Percentiles rank a stretch among this genome's conserved stretches.
Evolutionary conservation across 768 basidiomycete species (phyloP).

Genomic region (Lactifluus piperatus): DNA sequence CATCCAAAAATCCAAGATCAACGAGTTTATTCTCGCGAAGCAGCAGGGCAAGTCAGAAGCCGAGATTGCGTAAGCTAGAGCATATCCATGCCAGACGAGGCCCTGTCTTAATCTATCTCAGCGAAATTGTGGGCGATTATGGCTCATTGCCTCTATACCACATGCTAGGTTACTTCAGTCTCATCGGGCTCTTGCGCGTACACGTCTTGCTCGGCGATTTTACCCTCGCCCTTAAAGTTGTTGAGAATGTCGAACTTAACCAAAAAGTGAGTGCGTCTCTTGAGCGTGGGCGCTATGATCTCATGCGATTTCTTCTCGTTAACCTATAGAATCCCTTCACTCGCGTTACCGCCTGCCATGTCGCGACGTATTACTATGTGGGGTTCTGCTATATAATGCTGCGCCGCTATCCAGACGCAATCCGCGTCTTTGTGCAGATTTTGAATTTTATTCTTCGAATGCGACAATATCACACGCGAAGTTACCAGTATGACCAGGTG

Average conservation of each 20-base stretch:
- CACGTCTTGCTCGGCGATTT: slow-evolving; percentile 95
- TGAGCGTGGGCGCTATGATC: not conserved
- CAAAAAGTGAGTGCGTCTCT: slow-evolving; percentile 49
- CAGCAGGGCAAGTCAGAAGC: slow-evolving; percentile 73
- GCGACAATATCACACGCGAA: slow-evolving; percentile 93
- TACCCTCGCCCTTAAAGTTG: slow-evolving; percentile 86
- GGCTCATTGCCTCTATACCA: slow-evolving; percentile 85
- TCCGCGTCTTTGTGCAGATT: slow-evolving; percentile 85
- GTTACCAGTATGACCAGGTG: slow-evolving; percentile 95
- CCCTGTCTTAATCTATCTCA: slow-evolving; percentile 25
- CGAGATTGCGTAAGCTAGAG: slow-evolving; percentile 64
- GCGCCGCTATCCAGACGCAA: slow-evolving; percentile 90
- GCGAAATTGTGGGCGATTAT: slow-evolving; percentile 86
- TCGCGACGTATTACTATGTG: slow-evolving; percentile 90
- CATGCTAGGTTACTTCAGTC: slow-evolving; percentile 93
- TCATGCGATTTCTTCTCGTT: not conserved
- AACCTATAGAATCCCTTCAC: slow-evolving; percentile 65
- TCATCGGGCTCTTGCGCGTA: slow-evolving; percentile 91
- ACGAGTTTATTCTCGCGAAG: slow-evolving; percentile 82
- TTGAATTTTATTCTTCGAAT: slow-evolving; percentile 94
- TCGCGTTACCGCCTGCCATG: slow-evolving; percentile 93
- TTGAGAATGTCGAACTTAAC: slow-evolving; percentile 89
- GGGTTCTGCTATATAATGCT: slow-evolving; percentile 97
- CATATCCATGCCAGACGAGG: not conserved
- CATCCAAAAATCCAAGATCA: slow-evolving; percentile 94